Evolutionary conservation across 1,139 yeast species (phyloP).

Genomic region (Hyphopichia wangnamkhiaoensis): DNA sequence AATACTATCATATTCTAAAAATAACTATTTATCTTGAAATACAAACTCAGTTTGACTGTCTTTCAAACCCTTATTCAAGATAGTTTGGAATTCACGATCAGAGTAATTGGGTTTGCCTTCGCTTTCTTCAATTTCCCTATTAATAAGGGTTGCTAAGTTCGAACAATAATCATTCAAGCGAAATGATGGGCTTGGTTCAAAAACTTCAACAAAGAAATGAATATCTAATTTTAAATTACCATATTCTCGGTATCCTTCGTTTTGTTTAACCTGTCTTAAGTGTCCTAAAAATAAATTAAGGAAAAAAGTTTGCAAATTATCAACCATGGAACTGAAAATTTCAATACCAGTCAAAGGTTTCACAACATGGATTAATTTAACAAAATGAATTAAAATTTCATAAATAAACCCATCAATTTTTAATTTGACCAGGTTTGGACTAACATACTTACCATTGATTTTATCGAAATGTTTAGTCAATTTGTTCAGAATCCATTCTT

Average conservation of each 20-base stretch:
- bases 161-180: constrained; percentile 39
- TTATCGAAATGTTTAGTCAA: constrained; percentile 30
- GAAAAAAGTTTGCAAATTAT: constrained; percentile 41
- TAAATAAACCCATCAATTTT: constrained; percentile 44
- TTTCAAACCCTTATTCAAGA: constrained; percentile 29
- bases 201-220: constrained; percentile 42
- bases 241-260: constrained; percentile 15
- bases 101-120: constrained; percentile 20
- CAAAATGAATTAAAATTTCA: constrained; percentile 43
- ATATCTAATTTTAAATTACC: constrained; percentile 39
- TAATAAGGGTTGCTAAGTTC: constrained; percentile 35
- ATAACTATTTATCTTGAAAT: constrained; percentile 1
- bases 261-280: constrained; percentile 23
- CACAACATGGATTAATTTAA: constrained; percentile 40
- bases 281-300: constrained; percentile 36
- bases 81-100: constrained; percentile 28
- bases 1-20: too few relatives aligned
- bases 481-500: constrained; percentile 32
- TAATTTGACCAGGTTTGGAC: constrained; percentile 9
- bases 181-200: constrained; percentile 37
- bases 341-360: constrained; percentile 45
- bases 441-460: constrained; percentile 8
- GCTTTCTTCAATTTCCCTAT: constrained; percentile 33
- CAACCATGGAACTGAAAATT: constrained; percentile 37
- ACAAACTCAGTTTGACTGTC: constrained; percentile 37